phyloP scores from a whole-genome alignment of 2,329 filamentous ascomycete species.

The Xylariomycetidae sp. region DNA sequence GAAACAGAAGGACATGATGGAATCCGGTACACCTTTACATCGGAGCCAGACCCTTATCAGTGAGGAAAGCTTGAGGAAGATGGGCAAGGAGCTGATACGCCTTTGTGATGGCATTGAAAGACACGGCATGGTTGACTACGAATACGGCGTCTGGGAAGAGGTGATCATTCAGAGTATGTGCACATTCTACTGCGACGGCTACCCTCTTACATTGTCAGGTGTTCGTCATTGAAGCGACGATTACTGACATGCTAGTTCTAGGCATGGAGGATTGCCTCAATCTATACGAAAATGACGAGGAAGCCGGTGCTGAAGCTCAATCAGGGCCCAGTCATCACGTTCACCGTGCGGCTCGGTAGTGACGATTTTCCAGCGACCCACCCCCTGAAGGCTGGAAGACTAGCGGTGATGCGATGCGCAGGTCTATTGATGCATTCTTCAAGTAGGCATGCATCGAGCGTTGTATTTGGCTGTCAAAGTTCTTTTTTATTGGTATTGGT shows the following conservation, averaged over 20 bases:
- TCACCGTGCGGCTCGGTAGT: too few species aligned
- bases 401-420: too few species aligned
- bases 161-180: conserved; percentile 76
- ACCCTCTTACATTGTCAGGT: not conserved
- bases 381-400: too few species aligned
- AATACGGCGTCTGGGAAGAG: conserved; percentile 95
- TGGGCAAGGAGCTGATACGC: conserved; percentile 77
- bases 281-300: too few species aligned
- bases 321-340: too few species aligned
- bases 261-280: too few species aligned
- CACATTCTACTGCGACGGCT: conserved; percentile 1
- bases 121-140: conserved; percentile 93
- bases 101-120: conserved; percentile 84
- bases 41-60: conserved; percentile 61
- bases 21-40: conserved; percentile 52
- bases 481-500: too few species aligned
- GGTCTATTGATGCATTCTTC: too few species aligned
- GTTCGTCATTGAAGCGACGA: not conserved
- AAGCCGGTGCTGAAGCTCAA: too few species aligned
- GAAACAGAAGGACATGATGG: conserved; percentile 73
- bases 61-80: conserved; percentile 64
- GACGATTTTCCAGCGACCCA: too few species aligned
- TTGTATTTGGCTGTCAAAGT: too few species aligned
- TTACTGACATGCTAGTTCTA: conserved; percentile 13
- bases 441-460: too few species aligned